Percentiles rank a stretch among this genome's conserved stretches.
Evolutionary conservation across 192 early-diverging fungal genomes (phyloP).

Genomic region (Coemansia sp.): DNA sequence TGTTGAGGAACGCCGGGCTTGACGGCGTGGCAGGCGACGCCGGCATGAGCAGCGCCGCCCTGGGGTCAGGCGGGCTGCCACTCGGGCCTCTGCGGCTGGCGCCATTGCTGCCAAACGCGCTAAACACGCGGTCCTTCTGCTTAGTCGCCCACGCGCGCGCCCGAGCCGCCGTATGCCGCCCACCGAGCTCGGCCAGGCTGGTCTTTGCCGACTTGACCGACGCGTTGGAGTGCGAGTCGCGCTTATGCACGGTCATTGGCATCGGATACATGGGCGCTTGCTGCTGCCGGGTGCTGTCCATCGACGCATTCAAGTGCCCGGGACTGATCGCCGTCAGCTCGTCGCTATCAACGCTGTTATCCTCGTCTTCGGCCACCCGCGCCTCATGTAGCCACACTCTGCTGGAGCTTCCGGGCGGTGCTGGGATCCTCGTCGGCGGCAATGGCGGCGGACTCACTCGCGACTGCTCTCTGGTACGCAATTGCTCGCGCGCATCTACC

Average conservation of each 20-base stretch:
- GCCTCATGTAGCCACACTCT: background rate
- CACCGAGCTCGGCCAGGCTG: slow-evolving; percentile 26
- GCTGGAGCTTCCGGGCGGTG: slow-evolving; percentile 2
- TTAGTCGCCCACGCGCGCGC: slow-evolving; percentile 49
- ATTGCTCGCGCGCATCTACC: slow-evolving; percentile 32
- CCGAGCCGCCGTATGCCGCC: slow-evolving; percentile 46
- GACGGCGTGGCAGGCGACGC: slow-evolving; percentile 13
- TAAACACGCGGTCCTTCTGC: slow-evolving; percentile 40
- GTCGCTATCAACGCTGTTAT: slow-evolving; percentile 9
- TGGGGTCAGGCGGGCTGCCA: background rate
- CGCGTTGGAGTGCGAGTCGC: slow-evolving; percentile 33
- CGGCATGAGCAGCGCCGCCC: background rate
- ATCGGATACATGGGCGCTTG: slow-evolving; percentile 2
- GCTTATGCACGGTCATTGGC: slow-evolving; percentile 14
- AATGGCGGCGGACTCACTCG: background rate
- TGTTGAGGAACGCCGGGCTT: background rate
- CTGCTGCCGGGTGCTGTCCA: background rate
- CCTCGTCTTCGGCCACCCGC: background rate
- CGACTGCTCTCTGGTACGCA: slow-evolving; percentile 14
- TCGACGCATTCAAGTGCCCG: background rate
- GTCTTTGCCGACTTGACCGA: slow-evolving; percentile 18
- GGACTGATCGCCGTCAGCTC: slow-evolving; percentile 1
- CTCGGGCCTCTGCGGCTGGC: slow-evolving; percentile 10
- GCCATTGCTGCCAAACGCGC: slow-evolving; percentile 29
- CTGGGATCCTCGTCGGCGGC: background rate